Conservation (phyloP, 345 rosid genomes). For the Abelmoschus esculentus region DNA sequence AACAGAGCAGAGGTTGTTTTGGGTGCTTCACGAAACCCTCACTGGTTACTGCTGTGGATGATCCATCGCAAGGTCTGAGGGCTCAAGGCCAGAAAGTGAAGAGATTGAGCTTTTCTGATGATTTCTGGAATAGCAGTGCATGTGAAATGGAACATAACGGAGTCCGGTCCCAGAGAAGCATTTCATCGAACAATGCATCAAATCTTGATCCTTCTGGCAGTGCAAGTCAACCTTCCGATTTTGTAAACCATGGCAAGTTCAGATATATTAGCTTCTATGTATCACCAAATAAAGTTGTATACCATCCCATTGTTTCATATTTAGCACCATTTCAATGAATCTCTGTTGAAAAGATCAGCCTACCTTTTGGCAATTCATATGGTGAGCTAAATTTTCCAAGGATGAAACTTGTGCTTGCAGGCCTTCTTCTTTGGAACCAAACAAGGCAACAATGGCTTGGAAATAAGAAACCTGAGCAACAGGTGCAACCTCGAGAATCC, state of each 20-base stretch:
- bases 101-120: constrained; percentile 39
- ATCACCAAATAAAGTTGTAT: background rate
- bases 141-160: constrained; percentile 48
- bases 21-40: constrained; percentile 60
- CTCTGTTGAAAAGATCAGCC: background rate
- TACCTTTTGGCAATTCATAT: background rate
- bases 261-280: background rate
- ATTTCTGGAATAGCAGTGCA: constrained; percentile 53
- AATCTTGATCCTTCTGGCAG: constrained; percentile 24
- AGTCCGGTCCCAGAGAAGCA: constrained; percentile 48
- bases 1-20: constrained; percentile 96
- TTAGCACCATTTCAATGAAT: background rate
- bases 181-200: constrained; percentile 37
- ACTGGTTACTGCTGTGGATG: constrained; percentile 34
- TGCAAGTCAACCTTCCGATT: constrained; percentile 44
- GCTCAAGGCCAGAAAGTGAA: constrained; percentile 28
- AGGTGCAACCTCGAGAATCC: constrained; percentile 41
- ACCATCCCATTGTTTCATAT: background rate
- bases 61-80: constrained; percentile 44
- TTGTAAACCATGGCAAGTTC: constrained; percentile 63
- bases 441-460: constrained; percentile 64
- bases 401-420: constrained; percentile 25
- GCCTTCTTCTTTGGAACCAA: constrained; percentile 64
- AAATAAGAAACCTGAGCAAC: constrained; percentile 29
- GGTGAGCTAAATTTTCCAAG: constrained; percentile 6